Evolutionary conservation across 371 early-diverging fungal genomes (phyloP).

Genomic region (Circinella minor): DNA sequence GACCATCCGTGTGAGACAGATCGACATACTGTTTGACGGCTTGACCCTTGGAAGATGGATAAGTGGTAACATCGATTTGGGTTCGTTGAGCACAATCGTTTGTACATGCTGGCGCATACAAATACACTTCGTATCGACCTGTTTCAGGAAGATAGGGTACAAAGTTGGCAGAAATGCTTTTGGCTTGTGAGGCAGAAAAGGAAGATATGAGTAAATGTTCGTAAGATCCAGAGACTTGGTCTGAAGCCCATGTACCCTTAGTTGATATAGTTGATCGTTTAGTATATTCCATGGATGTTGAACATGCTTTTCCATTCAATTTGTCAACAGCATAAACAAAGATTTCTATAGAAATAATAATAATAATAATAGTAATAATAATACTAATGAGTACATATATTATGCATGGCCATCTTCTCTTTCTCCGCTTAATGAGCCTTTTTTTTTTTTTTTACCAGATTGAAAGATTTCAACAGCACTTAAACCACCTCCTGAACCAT

Average conservation of each 20-base stretch:
- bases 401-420: too few relatives aligned
- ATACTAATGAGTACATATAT: not conserved
- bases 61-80: conserved; percentile 39
- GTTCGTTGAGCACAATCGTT: conserved; percentile 54
- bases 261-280: conserved; percentile 23
- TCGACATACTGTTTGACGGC: conserved; percentile 13
- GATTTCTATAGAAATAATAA: conserved; percentile 15
- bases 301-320: conserved; percentile 21
- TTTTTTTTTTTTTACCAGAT: conserved; percentile 38
- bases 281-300: conserved; percentile 6
- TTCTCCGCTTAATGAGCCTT: too few relatives aligned
- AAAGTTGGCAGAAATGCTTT: conserved; percentile 49
- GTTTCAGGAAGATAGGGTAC: conserved; percentile 66
- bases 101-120: conserved; percentile 67
- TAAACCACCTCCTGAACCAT: conserved; percentile 77
- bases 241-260: conserved; percentile 29
- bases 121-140: conserved; percentile 66
- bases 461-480: conserved; percentile 72
- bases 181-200: conserved; percentile 24
- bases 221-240: conserved; percentile 25
- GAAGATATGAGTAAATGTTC: conserved; percentile 27
- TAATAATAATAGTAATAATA: not conserved
- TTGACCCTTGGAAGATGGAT: conserved; percentile 19
- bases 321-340: conserved; percentile 29
- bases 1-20: conserved; percentile 30